Percentiles rank a stretch among this genome's conserved stretches.
Conservation (phyloP, 257 asterid genomes). For the Plantago elongata region DNA sequence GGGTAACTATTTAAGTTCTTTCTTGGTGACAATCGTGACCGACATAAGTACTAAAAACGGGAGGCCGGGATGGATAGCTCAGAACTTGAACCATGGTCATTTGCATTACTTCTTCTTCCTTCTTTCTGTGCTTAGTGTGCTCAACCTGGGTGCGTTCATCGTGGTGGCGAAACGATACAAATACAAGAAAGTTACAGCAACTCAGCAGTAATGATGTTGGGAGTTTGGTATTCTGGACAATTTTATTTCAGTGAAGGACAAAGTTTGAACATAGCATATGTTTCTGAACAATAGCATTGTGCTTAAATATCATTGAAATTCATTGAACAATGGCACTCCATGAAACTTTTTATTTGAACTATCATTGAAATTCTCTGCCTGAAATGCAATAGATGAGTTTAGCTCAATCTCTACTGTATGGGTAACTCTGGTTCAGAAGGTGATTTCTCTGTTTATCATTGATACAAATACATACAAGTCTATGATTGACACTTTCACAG, state of each 20-base stretch:
- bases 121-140: constrained; percentile 44
- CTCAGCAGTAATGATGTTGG: constrained; percentile 27
- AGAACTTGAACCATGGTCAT: constrained; percentile 51
- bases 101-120: constrained; percentile 57
- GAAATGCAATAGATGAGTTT: too few relatives aligned
- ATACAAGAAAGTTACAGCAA: constrained; percentile 45
- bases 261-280: background rate
- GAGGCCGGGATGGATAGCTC: constrained; percentile 58
- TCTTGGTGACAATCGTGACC: constrained; percentile 51
- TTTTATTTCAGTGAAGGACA: background rate
- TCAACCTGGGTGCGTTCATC: constrained; percentile 47
- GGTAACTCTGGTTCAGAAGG: too few relatives aligned
- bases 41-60: constrained; percentile 40
- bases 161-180: constrained; percentile 47
- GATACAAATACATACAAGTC: too few relatives aligned
- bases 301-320: background rate
- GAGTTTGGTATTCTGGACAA: background rate
- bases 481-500: too few relatives aligned
- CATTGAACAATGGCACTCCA: background rate
- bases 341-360: background rate
- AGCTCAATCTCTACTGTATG: too few relatives aligned
- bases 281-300: background rate
- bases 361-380: background rate
- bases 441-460: too few relatives aligned
- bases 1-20: constrained; percentile 55